Evolutionary conservation across 139 green algal species (phyloP).

Genomic region (Coccomyxa sp.): DNA sequence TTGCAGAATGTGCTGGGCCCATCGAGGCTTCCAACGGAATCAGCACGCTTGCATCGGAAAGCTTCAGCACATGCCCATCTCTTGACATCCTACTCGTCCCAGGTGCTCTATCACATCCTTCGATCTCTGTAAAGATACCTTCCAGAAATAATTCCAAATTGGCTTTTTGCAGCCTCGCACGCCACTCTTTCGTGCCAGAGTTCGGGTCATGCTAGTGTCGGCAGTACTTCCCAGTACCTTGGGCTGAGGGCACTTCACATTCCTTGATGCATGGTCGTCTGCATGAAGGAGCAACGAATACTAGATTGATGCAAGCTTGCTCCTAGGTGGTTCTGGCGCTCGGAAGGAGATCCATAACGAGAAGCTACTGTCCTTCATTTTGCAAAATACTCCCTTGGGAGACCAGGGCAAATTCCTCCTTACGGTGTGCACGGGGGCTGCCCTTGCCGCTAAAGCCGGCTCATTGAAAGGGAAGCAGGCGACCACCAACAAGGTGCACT

Average conservation of each 20-base stretch:
- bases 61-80: neutral
- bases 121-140: too few species aligned
- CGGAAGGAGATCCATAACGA: neutral
- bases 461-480: neutral
- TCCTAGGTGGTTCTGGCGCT: neutral
- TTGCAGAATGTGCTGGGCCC: neutral
- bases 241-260: too few species aligned
- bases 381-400: neutral
- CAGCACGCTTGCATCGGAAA: neutral
- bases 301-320: too few species aligned
- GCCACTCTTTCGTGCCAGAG: too few species aligned
- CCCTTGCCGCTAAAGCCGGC: neutral
- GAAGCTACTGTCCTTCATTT: neutral
- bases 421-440: neutral
- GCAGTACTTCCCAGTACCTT: too few species aligned
- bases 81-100: neutral
- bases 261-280: too few species aligned
- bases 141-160: too few species aligned
- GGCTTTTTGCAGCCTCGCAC: too few species aligned
- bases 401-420: neutral
- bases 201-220: too few species aligned
- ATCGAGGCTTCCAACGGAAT: neutral
- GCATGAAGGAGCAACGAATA: too few species aligned
- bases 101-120: too few species aligned
- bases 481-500: too few species aligned